Evolutionary conservation across 2,329 filamentous ascomycete genomes (phyloP), one percentile per base, ranked within the genome.

Genomic region (Sarocladium brachiariae): DNA sequence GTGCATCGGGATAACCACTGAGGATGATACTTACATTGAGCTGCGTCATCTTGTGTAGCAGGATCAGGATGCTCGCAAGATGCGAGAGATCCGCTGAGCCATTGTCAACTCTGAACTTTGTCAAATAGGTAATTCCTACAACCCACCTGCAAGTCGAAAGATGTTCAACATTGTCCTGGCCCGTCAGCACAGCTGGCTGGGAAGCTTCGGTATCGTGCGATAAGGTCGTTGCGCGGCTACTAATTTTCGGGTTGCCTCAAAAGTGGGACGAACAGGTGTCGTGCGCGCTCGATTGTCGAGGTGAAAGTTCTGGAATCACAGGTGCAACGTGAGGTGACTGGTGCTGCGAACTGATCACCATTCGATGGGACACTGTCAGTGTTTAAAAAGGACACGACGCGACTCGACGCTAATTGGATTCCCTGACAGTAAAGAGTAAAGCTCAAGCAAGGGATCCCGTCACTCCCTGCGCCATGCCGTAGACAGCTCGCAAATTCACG

Each of bases 1-100:
- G n/a, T n/a, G n/a, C n/a, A n/a, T n/a, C n/a, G n/a, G n/a, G n/a
- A n/a, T n/a, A n/a, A n/a, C n/a, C n/a, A n/a, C n/a, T n/a, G n/a
- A n/a, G n/a, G n/a, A n/a, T n/a, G n/a, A n/a, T n/a, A 69, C 83
- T 55, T 76, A 96, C 92, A 66, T 89, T 95, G 41, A 93, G 84
- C 65, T 87, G 83, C 61, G 85, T 84, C 90, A 99, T 99, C 78
- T 99, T 99, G 67, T 95, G 90, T 56, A 99, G 77, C 55, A 99
- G 77, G 61, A 99, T 96, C 61, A 96, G 77, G 65, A 99, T 96
- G 50, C 92, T 97, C 56, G 86, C 77, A 61, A 99, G 74, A 77
- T 99, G 93, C 76, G 90, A 96, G 67, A 99, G 81, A 77, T 99
- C 93, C 73, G 84, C 91, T 96, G 23, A 43, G 11, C 23, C 7